Conservation (phyloP, 495 filamentous ascomycete genomes). For the Lasiosphaeria miniovina region DNA sequence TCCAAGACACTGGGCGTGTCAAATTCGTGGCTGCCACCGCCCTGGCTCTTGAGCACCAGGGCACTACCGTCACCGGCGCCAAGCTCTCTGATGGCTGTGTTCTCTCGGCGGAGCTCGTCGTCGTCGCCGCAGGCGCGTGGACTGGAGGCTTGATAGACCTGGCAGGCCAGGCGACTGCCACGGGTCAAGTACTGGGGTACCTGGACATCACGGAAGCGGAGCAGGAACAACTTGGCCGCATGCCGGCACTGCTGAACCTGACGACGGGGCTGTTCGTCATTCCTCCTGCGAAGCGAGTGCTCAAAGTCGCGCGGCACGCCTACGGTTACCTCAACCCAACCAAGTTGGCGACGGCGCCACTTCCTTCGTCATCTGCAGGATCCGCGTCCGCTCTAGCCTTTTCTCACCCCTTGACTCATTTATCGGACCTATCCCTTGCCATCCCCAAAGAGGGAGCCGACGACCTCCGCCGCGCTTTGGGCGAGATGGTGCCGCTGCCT, state of each 20-base stretch:
- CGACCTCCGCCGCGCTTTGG: constrained; percentile 59
- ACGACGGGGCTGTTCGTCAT: constrained; percentile 79
- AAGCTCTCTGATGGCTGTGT: constrained; percentile 48
- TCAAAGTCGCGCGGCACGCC: constrained; percentile 81
- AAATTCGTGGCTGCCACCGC: constrained; percentile 63
- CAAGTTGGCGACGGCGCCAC: constrained; percentile 40
- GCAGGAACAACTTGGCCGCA: constrained; percentile 55
- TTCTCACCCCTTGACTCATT: constrained; percentile 2
- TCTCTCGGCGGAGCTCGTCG: constrained; percentile 65
- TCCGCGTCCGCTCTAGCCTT: constrained; percentile 28
- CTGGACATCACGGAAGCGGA: constrained; percentile 66
- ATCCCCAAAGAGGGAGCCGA: constrained; percentile 60
- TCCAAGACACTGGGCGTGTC: constrained; percentile 58
- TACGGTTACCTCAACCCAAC: constrained; percentile 77
- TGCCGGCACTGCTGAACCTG: constrained; percentile 78
- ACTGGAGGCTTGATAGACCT: constrained; percentile 73
- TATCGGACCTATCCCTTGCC: constrained; percentile 35
- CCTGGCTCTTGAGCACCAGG: constrained; percentile 47
- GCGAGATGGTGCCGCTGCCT: constrained; percentile 56
- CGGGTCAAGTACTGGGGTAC: constrained; percentile 79
- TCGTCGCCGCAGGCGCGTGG: constrained; percentile 88
- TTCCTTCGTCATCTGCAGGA: constrained; percentile 31
- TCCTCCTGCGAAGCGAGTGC: constrained; percentile 63
- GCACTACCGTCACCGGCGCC: constrained; percentile 48
- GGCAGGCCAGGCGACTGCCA: constrained; percentile 68